Evolutionary conservation across 2,329 filamentous ascomycete genomes (phyloP), one percentile per base, ranked within the genome.

Genomic region (Aspergillus sp.): DNA sequence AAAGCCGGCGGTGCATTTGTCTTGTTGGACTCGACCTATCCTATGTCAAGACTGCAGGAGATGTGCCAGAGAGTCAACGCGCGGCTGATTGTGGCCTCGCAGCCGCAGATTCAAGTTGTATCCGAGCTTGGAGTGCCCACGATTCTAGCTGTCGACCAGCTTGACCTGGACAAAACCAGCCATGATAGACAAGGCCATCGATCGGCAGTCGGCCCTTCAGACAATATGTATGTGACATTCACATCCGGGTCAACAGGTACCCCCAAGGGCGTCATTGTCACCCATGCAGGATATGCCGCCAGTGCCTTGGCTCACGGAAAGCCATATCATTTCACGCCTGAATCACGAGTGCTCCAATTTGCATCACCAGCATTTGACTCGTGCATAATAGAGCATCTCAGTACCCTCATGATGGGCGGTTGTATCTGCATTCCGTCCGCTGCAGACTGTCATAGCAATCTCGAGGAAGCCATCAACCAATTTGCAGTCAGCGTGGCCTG

Each of bases 341-440:
- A 13, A 11, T 34, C 10, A 12, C 57, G 64, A 11, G 57, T 58
- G 12, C 51, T 68, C 27, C 63, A 68, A 40, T 58, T 67, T 31
- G 62, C 62, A 0, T 50, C 59, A 2, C 65, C 62, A 42, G 64
- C 56, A 19, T 68, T 70, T 37, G 66, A 69, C 44, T 64, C 65
- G 6, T 66, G 61, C 33, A 48, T 60, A 2, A 44, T 53, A 27
- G 56, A 60, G 31, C 47, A 49, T 12, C 43, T 58, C 13, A 39
- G 42, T 5, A 55, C 56, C 1, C 41, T 55, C 26, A 40, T 47
- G 11, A 35, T 42, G 8, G 54, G 52, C 4, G 50, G 49, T 7
- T 52, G 49, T 33, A 35, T 58, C 7, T 80, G 78, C 40, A 64
- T 81, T 0, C 76, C 78, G 0, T 67, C 70, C 0, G 58, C 69